These are phyloP conservation scores for Thyridium curvatum DNA, from an alignment of 2,329 filamentous ascomycete genomes.

Conservation along the genomic window DNA sequence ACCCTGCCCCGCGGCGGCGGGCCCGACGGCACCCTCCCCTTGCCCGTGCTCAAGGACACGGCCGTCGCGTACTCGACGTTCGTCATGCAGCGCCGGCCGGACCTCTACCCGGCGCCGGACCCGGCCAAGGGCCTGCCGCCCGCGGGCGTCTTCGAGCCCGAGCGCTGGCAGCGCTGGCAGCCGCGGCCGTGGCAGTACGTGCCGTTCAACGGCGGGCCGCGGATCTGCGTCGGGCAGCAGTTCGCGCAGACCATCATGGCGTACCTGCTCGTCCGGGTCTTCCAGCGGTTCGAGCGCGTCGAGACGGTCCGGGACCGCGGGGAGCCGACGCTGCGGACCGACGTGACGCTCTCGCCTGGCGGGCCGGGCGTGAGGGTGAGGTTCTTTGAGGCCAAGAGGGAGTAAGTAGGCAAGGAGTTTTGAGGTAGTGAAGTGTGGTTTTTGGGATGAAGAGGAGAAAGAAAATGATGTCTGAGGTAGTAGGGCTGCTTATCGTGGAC, in stretches of 20 bases:
- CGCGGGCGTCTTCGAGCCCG: slow-evolving; percentile 53
- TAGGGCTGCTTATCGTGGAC: too few relatives aligned
- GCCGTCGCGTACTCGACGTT: slow-evolving; percentile 61
- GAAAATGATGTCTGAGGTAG: too few relatives aligned
- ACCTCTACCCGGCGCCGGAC: slow-evolving; percentile 50
- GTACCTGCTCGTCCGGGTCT: slow-evolving; percentile 65
- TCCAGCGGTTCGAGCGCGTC: slow-evolving; percentile 64
- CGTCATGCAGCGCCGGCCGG: slow-evolving; percentile 64
- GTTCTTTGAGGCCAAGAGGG: slow-evolving; percentile 39
- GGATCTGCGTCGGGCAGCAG: slow-evolving; percentile 74
- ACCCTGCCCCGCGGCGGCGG: slow-evolving; percentile 69
- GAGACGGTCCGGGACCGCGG: slow-evolving; percentile 55
- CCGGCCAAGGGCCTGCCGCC: slow-evolving; percentile 23
- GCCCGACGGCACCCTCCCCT: slow-evolving; percentile 50
- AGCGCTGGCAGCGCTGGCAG: slow-evolving; percentile 58
- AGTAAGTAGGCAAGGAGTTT: slow-evolving; percentile 9
- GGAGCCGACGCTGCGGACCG: slow-evolving; percentile 45
- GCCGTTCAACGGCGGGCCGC: slow-evolving; percentile 68
- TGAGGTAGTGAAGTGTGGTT: too few relatives aligned
- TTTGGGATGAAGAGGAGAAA: not conserved
- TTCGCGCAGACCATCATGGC: slow-evolving; percentile 73
- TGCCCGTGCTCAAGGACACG: slow-evolving; percentile 62
- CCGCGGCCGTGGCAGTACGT: slow-evolving; percentile 66
- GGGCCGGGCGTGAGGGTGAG: slow-evolving; percentile 49
- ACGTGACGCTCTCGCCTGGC: slow-evolving; percentile 54